Base-by-base conservation (phyloP, 805 yeast genomes). In the Komagataella pastoris region DNA sequence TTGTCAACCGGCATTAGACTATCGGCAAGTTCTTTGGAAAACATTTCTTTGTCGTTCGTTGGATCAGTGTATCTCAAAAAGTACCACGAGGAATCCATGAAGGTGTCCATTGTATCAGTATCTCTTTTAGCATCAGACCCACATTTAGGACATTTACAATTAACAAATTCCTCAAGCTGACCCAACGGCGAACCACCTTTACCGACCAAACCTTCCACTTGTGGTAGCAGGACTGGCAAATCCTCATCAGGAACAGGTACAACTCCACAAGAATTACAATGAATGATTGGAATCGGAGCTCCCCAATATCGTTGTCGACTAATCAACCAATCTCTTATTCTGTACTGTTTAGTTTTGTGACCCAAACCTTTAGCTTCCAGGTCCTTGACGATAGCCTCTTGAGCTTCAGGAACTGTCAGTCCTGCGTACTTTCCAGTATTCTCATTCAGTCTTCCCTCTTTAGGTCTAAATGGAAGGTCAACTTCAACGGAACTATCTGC, bases 301-400 rank as follows among this genome's bases (percentile, higher is more conserved):
- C 99, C 99, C 99, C 99, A 93, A 65, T 85, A 91, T 54, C 99
- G 71, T 65, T 93, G 99, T 61, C 99, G 78, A 60, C 95, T 84
- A 48, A 93, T 85, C 24, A 93, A 74, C 99, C 99, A 93, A 62
- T 93, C 99, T 57, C 97, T 75, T 24, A 93, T 69, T 56, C 82
- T 77, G 59, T 74, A 83, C 56, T 81, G 81, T 0, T 75, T 72
- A 3, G 76, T 70, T 3, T 57, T 53, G 1, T 65, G 56, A 0
- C 91, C 97, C 1, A 64, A 45, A 0, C 66, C 65, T 0, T 54
- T 49, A 0, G 57, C 49, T 17, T 61, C 64, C n/a, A 89, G 66
- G 10, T 67, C 61, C 0, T 67, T 57, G 0, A 75, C 62, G 23
- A 88, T 73, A 17, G 61, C 60, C 1, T 59, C 51, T 8, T 77